phyloP scores from a whole-genome alignment of 257 asterid genomes.

The Solanum corneliomulleri region DNA sequence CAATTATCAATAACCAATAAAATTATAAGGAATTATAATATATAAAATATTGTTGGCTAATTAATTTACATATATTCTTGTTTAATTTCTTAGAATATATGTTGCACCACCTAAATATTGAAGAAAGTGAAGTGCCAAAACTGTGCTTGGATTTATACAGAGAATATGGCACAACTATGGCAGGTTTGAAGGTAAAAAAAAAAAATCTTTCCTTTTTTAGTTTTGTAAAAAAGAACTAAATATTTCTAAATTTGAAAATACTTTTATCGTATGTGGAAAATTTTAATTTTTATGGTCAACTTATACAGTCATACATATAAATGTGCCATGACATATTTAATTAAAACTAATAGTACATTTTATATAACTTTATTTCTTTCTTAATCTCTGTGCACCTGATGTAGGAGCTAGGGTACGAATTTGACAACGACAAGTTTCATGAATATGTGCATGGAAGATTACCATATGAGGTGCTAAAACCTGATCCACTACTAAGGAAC shows the following conservation, averaged over 20 bases:
- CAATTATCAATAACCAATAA: neutral
- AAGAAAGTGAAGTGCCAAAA: constrained; percentile 57
- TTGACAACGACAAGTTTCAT: constrained; percentile 72
- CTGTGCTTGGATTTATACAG: constrained; percentile 76
- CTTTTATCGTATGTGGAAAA: neutral
- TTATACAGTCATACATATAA: neutral
- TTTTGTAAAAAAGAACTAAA: neutral
- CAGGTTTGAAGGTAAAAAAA: constrained; percentile 62
- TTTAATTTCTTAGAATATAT: constrained; percentile 53
- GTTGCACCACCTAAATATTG: constrained; percentile 51
- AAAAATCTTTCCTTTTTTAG: neutral
- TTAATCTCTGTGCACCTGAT: neutral
- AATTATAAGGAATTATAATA: neutral
- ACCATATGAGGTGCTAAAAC: constrained; percentile 63
- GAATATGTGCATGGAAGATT: constrained; percentile 77
- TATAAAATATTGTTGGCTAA: neutral
- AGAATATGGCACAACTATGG: constrained; percentile 91
- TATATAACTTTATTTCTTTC: neutral
- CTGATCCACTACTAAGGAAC: constrained; percentile 62
- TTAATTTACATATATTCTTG: neutral
- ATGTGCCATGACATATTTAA: neutral
- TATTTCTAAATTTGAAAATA: neutral
- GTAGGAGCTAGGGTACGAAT: constrained; percentile 67
- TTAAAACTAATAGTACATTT: neutral
- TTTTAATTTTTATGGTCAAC: neutral